Base-by-base conservation (phyloP, 352 stramenopile species). In the Phytophthora macrochlamydospora region DNA sequence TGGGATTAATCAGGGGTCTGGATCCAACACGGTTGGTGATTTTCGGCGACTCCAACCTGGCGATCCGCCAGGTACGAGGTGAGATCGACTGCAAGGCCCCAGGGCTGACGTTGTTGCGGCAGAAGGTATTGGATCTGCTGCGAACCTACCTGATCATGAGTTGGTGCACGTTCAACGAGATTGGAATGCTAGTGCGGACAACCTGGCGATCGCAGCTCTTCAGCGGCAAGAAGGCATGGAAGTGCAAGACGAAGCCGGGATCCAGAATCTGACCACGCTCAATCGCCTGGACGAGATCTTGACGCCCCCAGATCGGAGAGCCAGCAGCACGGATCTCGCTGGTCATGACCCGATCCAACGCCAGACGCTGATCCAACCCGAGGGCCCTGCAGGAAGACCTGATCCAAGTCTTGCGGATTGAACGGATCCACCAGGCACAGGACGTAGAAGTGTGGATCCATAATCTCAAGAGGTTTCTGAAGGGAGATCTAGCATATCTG, bases 11-110 rank as follows among this genome's bases (percentile, higher is more conserved):
- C 18, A 24, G 18, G 2, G 2, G 45, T 14, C 18, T 55, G 2
- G 32, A 54, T 42, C 56, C 5, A 8, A 7, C 9, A n/a, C 32
- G 45, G n/a, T 7, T 62, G 12, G 18, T 62, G 2, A 40, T 62
- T 8, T 53, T 9, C n/a, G 56, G 56, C 1, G 45, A 62, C 12
- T 62, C 44, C 3, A 56, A 62, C 7, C 1, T 56, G 18, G 45
- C 55, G 9, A 52, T 62, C 8, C 14, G 56, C 1, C 45, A 62
- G 7, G 28, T 62, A 1, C 56, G 56, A 12, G 56, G 56, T 0
- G 56, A 65, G 32, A 59, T 59, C 40, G 40, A 65, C 8, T 65
- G 49, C 11, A 65, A 58, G 4, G 49, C 58, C 0, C 49, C 57
- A 30, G 50, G 40, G 4, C 2, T 58, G 33, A 44, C 9, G 1